Conservation (phyloP, 2,329 filamentous ascomycete species). For the Colletotrichum echinochloae region DNA sequence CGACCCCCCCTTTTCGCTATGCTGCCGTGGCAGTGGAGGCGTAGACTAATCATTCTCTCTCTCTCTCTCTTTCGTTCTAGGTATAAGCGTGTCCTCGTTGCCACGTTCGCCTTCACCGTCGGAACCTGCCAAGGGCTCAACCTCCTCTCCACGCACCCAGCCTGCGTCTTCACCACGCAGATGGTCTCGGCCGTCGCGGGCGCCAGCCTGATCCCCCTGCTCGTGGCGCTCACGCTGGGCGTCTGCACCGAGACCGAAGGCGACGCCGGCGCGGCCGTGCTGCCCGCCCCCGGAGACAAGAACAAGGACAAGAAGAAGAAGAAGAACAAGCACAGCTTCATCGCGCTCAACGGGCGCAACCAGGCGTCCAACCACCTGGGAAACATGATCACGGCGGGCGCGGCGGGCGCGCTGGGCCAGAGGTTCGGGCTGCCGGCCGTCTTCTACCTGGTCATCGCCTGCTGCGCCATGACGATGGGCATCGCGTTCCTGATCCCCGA, state of each 20-base stretch:
- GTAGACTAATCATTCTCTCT: neutral
- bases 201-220: slow-evolving; percentile 28
- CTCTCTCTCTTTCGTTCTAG: neutral
- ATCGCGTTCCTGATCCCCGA: neutral
- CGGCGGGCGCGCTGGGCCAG: neutral
- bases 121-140: slow-evolving; percentile 30
- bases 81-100: slow-evolving; percentile 28
- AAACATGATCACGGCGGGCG: neutral
- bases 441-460: neutral
- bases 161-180: slow-evolving; percentile 29
- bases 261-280: neutral
- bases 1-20: too few species aligned
- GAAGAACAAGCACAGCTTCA: neutral
- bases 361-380: neutral
- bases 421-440: neutral
- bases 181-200: slow-evolving; percentile 34
- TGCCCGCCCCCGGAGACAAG: too few species aligned
- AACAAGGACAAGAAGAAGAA: neutral
- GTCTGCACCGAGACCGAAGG: neutral
- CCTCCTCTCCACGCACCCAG: slow-evolving; percentile 27
- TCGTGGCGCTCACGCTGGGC: slow-evolving; percentile 21
- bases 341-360: neutral
- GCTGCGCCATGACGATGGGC: neutral
- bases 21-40: too few species aligned
- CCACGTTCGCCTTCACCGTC: slow-evolving; percentile 22